Conservation (phyloP, 176 grass and related monocot species). For the Hordeum marinum region DNA sequence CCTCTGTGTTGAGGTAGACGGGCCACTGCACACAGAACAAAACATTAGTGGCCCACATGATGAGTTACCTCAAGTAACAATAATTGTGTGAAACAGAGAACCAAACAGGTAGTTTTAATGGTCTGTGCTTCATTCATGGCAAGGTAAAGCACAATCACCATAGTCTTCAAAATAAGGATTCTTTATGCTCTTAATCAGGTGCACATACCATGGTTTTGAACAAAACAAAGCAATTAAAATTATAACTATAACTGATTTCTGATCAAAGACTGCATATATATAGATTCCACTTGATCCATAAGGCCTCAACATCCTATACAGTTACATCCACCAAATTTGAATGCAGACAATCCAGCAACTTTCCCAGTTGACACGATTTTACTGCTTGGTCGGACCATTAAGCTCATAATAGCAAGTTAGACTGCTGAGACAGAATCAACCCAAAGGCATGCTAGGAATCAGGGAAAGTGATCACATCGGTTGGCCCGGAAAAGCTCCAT, state of each 20-base stretch:
- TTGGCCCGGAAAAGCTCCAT: constrained; percentile 22
- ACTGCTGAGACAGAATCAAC: constrained; percentile 17
- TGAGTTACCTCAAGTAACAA: constrained; percentile 11
- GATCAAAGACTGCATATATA: constrained; percentile 13
- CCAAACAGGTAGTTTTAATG: constrained; percentile 9
- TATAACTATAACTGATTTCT: constrained; percentile 1
- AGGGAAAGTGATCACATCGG: background rate
- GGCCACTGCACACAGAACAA: constrained; percentile 37
- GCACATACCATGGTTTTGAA: constrained; percentile 45
- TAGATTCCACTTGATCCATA: constrained; percentile 21
- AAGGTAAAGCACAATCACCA: constrained; percentile 17
- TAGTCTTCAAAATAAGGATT: background rate
- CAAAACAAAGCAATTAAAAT: constrained; percentile 32
- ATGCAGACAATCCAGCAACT: background rate
- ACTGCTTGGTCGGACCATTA: constrained; percentile 18
- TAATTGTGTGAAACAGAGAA: background rate
- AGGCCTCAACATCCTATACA: constrained; percentile 8
- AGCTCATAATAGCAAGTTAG: background rate
- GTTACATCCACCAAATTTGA: constrained; percentile 22
- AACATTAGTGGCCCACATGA: constrained; percentile 25
- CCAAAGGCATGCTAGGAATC: constrained; percentile 18
- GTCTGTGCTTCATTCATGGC: background rate
- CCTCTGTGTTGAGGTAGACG: constrained; percentile 29
- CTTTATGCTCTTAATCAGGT: constrained; percentile 12
- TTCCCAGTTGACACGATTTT: constrained; percentile 14